Evolutionary conservation across 371 early-diverging fungal genomes (phyloP), one percentile per base, ranked within the genome.

Genomic region (Mortierella polycephala): DNA sequence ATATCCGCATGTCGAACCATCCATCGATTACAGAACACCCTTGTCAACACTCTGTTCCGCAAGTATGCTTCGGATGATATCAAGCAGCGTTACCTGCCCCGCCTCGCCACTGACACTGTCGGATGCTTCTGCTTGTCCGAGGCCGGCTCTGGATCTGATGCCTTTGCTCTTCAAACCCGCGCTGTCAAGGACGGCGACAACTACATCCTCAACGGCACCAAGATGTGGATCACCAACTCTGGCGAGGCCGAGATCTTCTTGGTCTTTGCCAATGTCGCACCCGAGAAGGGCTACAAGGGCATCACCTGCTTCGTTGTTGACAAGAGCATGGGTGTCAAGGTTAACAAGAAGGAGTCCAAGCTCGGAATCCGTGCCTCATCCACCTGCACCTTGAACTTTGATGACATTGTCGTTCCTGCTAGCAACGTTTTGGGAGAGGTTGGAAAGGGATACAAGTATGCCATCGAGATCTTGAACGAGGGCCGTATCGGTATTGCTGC

Each of bases 401-500:
- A 99, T 74, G 94, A 96, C 63, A 82, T 99, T 67, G 88, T 91
- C 53, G 93, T 99, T 30, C 99, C 98, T 40, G 95, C 89, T 56
- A 85, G 83, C 58, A 96, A 97, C 76, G 84, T 99, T 42, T 82
- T 99, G 23, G 99, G 99, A 49, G 94, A 96, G 74, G 85, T 96
- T 60, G 98, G 98, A 63, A 91, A 96, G 86, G 99, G 99, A 40
- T 99, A 99, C 94, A 98, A 97, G 86, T 96, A 96, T 68, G 98
- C 98, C 60, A 99, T 99, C 69, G 97, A 97, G 83, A 96, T 96
- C 58, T 86, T 99, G 71, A 98, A 99, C 86, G 98, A 98, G 84
- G 98, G 98, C 20, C 94, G 98, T 83, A 96, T 99, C 58, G 99
- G 99, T 75, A 98, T 98, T 84, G 97, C 98, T 50, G 98, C 98